A percentile compares a stretch with the other conserved stretches of the same genome.
These are phyloP conservation scores for Juglanconis oblonga DNA, from an alignment of 2,329 filamentous ascomycete species.

Conservation along the genomic window DNA sequence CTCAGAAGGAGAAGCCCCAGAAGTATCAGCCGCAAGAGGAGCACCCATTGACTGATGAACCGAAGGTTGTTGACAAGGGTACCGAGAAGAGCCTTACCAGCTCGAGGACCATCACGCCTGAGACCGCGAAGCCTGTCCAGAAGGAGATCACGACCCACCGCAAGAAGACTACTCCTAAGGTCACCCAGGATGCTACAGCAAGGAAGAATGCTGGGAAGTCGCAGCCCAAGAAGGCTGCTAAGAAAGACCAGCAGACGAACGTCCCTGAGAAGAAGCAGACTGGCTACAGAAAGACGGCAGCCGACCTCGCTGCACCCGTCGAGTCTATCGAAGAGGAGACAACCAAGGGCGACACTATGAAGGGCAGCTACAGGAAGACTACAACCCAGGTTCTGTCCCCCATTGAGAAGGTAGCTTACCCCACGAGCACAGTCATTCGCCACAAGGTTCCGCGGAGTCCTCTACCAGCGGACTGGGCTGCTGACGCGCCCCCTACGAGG, in stretches of 20 bases:
- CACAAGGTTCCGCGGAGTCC: neutral
- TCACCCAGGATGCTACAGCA: neutral
- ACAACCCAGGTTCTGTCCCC: neutral
- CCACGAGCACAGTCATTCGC: slow-evolving; percentile 11
- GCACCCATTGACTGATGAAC: neutral
- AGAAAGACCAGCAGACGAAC: neutral
- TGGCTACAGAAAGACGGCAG: neutral
- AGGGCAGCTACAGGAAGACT: slow-evolving; percentile 7
- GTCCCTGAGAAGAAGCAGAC: neutral
- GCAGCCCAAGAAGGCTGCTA: neutral
- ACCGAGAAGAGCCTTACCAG: neutral
- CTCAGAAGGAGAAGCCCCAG: neutral
- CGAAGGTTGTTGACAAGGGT: neutral
- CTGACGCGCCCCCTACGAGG: neutral
- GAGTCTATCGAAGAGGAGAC: neutral
- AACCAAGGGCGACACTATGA: neutral
- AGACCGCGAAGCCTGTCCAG: neutral
- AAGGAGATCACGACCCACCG: neutral
- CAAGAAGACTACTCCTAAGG: neutral
- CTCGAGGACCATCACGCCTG: neutral
- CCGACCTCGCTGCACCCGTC: slow-evolving; percentile 1
- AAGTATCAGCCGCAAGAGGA: neutral
- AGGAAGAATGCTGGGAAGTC: neutral
- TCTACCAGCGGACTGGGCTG: slow-evolving; percentile 6
- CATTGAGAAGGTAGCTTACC: neutral